phyloP scores from a whole-genome alignment of 495 filamentous ascomycete species.

The Lophium mytilinum region DNA sequence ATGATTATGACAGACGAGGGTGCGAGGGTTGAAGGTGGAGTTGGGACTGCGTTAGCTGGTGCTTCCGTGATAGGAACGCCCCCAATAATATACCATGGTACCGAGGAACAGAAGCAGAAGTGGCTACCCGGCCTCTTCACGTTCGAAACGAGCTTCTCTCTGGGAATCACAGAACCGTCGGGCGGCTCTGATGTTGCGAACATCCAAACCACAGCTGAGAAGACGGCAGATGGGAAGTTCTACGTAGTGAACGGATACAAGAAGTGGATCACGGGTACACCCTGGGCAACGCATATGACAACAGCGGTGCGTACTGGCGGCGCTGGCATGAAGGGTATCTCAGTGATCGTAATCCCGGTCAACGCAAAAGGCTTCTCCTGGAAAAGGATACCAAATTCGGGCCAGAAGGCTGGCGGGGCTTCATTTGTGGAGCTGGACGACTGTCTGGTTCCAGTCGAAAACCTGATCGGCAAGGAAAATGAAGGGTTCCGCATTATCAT shows the following conservation, averaged over 20 bases:
- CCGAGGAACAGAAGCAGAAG: conserved; percentile 25
- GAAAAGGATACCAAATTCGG: conserved; percentile 25
- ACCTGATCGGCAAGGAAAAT: conserved; percentile 34
- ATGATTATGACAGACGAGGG: conserved; percentile 32
- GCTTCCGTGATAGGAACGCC: conserved; percentile 26
- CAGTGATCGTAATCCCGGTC: conserved; percentile 26
- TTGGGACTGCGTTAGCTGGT: conserved; percentile 23
- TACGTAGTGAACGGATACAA: conserved; percentile 31
- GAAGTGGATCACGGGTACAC: conserved; percentile 30
- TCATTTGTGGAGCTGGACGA: conserved; percentile 33
- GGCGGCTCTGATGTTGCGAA: conserved; percentile 27
- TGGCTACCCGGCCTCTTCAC: conserved; percentile 28
- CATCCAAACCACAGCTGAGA: conserved; percentile 27
- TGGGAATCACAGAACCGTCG: conserved; percentile 29
- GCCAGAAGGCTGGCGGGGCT: conserved; percentile 33
- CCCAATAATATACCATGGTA: conserved; percentile 26
- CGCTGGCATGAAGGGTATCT: conserved; percentile 25
- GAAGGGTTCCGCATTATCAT: conserved; percentile 36
- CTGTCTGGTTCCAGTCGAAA: conserved; percentile 31
- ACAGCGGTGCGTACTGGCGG: conserved; percentile 30
- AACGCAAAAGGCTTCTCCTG: conserved; percentile 13
- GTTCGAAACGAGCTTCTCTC: conserved; percentile 28
- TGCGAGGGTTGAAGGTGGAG: conserved; percentile 30
- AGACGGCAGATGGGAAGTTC: conserved; percentile 21
- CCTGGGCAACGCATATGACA: conserved; percentile 30